phyloP scores from a whole-genome alignment of 2,329 filamentous ascomycete genomes.

The Pseudovirgaria hyperparasitica region DNA sequence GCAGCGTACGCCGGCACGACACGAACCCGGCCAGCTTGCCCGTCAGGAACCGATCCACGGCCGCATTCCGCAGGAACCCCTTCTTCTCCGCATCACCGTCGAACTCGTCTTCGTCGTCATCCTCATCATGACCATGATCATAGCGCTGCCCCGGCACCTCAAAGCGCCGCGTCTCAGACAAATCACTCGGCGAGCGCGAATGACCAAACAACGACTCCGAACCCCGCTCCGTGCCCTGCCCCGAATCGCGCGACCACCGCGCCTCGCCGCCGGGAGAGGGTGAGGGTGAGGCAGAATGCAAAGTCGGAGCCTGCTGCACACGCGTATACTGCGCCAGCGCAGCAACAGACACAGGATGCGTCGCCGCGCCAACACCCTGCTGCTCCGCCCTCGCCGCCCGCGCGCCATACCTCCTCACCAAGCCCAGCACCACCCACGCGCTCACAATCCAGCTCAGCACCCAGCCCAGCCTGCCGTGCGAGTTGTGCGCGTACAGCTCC shows the following conservation, averaged over 20 bases:
- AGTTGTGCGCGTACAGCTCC: constrained; percentile 74
- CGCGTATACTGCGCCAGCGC: constrained; percentile 27
- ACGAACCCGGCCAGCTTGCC: constrained; percentile 40
- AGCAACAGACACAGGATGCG: constrained; percentile 18
- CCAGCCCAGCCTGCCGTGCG: constrained; percentile 87
- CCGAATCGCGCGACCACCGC: constrained; percentile 31
- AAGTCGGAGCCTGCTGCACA: constrained; percentile 17
- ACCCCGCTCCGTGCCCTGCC: constrained; percentile 57
- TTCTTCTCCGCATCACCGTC: constrained; percentile 32
- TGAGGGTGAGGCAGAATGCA: constrained; percentile 8
- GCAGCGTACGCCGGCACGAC: constrained; percentile 44
- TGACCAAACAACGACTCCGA: constrained; percentile 54
- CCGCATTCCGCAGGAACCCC: constrained; percentile 33
- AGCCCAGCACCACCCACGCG: constrained; percentile 56
- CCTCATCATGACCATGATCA: constrained; percentile 34
- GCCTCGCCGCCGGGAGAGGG: constrained; percentile 9
- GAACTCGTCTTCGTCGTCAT: constrained; percentile 31
- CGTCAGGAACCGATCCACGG: constrained; percentile 39
- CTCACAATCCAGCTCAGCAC: constrained; percentile 58
- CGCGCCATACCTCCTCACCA: constrained; percentile 49
- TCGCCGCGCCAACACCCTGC: constrained; percentile 4
- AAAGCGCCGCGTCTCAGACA: constrained; percentile 27
- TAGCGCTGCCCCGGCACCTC: constrained; percentile 23
- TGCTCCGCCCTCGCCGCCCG: constrained; percentile 27
- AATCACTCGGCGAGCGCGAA: constrained; percentile 48